Base-by-base conservation (phyloP, 352 stramenopile species). In the Phytophthora tentaculata region DNA sequence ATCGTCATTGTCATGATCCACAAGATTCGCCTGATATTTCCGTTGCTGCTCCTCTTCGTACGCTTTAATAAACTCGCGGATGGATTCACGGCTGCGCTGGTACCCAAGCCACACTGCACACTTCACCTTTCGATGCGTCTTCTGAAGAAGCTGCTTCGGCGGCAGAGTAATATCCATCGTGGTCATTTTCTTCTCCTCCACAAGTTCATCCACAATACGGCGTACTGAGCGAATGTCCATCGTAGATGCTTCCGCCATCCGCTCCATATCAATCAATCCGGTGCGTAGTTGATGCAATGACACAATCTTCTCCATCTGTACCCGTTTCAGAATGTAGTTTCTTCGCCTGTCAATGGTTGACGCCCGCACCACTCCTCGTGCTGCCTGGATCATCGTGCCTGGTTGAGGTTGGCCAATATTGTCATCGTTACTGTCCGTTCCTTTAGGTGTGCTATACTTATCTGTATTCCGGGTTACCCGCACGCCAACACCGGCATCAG, bases 191-290 rank as follows among this genome's bases (percentile, higher is more conserved):
- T 85, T 81, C 5, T 79, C 64, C 4, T 70, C 70, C 13, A 85
- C 77, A 32, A 94, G 67, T 45, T 92, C 82, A 39, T 89, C 77
- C 1, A 94, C 53, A 62, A 92, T 89, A 23, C 83, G 79, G 6
- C 74, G 77, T 7, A 94, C 74, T 17, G 86, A 94, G 3, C 86
- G 82, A 58, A 88, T 83, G 48, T 94, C 86, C 47, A 94, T 81
- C 13, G 75, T 65, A 9, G 62, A 72, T n/a, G 69, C 59, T 28
- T 84, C 79, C 20, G 50, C 50, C 2, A 73, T 52, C 44, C 76
- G 73, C 63, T 94, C 86, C 43, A 78, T 53, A 19, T 83, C 73
- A 39, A 89, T 80, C 10, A 94, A 61, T 1, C 73, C 74, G 5
- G 74, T 76, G 19, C 84, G 79, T 12, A 94, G 76, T 37, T 88